phyloP scores from a whole-genome alignment of 306 rosid species.

The Potentilla sterilis region DNA sequence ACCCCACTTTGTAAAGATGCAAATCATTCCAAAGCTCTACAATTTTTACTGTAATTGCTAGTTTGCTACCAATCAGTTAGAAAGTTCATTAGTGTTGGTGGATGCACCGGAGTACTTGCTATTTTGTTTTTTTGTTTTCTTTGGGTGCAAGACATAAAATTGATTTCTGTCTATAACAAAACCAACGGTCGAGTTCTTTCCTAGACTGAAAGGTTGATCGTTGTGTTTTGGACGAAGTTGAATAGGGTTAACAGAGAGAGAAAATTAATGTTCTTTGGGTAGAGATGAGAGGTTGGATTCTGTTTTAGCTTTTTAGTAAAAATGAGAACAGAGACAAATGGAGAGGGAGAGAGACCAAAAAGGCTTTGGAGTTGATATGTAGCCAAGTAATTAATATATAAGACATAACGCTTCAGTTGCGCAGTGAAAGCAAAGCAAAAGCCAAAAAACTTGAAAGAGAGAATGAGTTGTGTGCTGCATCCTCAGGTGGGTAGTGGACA shows the following conservation, averaged over 20 bases:
- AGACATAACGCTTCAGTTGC: background rate
- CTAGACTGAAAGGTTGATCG: background rate
- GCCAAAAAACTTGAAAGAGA: background rate
- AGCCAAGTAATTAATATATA: background rate
- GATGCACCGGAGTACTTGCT: background rate
- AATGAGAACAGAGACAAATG: background rate
- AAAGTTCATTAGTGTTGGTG: background rate
- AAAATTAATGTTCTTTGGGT: background rate
- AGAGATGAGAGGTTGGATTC: background rate
- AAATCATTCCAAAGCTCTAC: background rate
- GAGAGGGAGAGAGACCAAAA: background rate
- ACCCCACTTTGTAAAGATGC: background rate
- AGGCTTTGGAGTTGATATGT: background rate
- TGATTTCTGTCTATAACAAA: background rate
- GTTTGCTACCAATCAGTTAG: background rate
- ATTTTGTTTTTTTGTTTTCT: background rate
- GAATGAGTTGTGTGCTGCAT: slow-evolving; percentile 15
- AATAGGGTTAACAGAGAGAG: background rate
- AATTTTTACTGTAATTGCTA: background rate
- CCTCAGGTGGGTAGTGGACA: slow-evolving; percentile 9
- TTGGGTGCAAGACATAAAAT: background rate
- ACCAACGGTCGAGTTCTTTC: background rate
- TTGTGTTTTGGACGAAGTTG: background rate
- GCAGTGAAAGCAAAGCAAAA: background rate
- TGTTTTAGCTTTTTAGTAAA: background rate